These are phyloP conservation scores for Parasitella parasitica DNA, from an alignment of 371 early-diverging fungal species.

Conservation along the genomic window DNA sequence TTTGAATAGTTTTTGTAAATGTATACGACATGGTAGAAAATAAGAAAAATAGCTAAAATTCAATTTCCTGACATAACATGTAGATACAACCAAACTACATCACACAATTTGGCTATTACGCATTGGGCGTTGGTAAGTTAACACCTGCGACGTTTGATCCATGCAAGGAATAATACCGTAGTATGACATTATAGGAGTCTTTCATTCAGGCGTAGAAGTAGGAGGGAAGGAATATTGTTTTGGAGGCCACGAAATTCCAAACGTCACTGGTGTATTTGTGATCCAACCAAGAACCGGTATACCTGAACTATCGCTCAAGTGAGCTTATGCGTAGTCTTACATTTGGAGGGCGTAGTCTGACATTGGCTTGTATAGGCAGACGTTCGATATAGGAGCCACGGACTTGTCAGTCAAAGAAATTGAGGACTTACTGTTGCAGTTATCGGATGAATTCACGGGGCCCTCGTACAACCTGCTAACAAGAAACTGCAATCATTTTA, in stretches of 20 bases:
- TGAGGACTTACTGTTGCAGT: conserved; percentile 34
- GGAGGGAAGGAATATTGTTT: conserved; percentile 56
- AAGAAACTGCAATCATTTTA: conserved; percentile 64
- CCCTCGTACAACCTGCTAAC: conserved; percentile 53
- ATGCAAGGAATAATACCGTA: background rate
- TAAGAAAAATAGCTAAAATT: background rate
- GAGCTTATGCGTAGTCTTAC: background rate
- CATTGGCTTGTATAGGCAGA: conserved; percentile 44
- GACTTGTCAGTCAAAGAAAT: conserved; percentile 44
- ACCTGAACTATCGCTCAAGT: conserved; percentile 54
- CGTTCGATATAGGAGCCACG: conserved; percentile 52
- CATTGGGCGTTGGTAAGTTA: conserved; percentile 46
- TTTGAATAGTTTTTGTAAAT: conserved; percentile 8
- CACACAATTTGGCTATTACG: conserved; percentile 51
- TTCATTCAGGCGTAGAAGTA: conserved; percentile 58
- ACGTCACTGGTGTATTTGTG: conserved; percentile 56
- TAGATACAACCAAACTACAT: conserved; percentile 37
- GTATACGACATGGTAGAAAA: conserved; percentile 6
- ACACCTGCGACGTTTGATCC: background rate
- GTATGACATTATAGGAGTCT: conserved; percentile 39
- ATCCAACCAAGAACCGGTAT: conserved; percentile 53
- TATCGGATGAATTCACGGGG: conserved; percentile 54
- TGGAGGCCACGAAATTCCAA: conserved; percentile 54
- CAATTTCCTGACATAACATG: conserved; percentile 27
- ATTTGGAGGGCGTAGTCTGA: too few relatives aligned